Percentiles rank a stretch among this genome's conserved stretches.
phyloP scores from a whole-genome alignment of 2,329 filamentous ascomycete genomes.

The Fusarium paranaense region DNA sequence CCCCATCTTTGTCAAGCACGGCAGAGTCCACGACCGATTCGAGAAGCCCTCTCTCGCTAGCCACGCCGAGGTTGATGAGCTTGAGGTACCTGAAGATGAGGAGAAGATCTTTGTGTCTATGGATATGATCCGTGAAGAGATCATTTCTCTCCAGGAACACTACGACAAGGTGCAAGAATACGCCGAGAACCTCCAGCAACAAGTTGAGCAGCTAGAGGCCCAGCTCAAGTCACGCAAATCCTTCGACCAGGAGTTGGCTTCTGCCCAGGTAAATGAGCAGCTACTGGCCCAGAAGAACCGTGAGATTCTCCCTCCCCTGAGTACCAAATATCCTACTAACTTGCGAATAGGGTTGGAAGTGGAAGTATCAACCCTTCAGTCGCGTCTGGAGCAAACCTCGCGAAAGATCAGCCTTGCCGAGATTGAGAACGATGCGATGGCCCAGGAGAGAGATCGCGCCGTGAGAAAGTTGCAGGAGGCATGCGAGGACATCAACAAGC shows the following conservation, averaged over 20 bases:
- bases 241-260: conserved; percentile 55
- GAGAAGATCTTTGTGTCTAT: conserved; percentile 70
- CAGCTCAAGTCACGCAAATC: conserved; percentile 60
- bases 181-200: conserved; percentile 63
- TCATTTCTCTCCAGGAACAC: conserved; percentile 66
- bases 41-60: conserved; percentile 48
- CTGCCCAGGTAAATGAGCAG: conserved; percentile 58
- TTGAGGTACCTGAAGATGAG: conserved; percentile 65
- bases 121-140: conserved; percentile 71
- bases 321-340: neutral
- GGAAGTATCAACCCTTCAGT: conserved; percentile 69
- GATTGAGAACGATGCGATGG: conserved; percentile 71
- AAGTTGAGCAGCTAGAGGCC: conserved; percentile 62
- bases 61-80: conserved; percentile 63
- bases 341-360: conserved; percentile 64
- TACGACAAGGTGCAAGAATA: conserved; percentile 67
- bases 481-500: conserved; percentile 66
- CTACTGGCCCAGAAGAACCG: conserved; percentile 65
- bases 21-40: conserved; percentile 59
- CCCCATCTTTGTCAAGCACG: conserved; percentile 67
- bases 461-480: conserved; percentile 72
- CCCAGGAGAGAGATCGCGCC: conserved; percentile 73
- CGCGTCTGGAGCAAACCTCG: conserved; percentile 71
- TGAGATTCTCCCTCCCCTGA: conserved; percentile 54
- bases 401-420: conserved; percentile 72